These are phyloP conservation scores for Pilaira anomala DNA, from an alignment of 192 early-diverging fungal genomes.

Conservation along the genomic window DNA sequence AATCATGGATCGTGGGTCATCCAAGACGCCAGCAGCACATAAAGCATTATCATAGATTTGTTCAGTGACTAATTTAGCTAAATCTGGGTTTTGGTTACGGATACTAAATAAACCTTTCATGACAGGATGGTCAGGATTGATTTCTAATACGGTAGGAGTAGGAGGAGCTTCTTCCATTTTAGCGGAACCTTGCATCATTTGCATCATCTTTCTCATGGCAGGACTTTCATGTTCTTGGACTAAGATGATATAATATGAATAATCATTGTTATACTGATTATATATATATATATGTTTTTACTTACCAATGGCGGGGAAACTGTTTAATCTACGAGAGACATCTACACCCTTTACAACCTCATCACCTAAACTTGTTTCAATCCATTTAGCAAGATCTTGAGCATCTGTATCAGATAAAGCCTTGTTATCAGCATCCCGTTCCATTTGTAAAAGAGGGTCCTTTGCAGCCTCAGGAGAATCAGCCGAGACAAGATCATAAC, in stretches of 20 bases:
- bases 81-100: constrained; percentile 52
- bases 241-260: constrained; percentile 5
- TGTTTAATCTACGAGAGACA: constrained; percentile 68
- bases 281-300: neutral
- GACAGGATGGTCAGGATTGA: constrained; percentile 68
- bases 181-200: constrained; percentile 59
- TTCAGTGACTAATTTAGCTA: constrained; percentile 65
- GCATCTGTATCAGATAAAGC: constrained; percentile 44
- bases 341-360: constrained; percentile 64
- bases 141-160: constrained; percentile 68
- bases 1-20: constrained; percentile 75
- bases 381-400: constrained; percentile 56
- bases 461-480: constrained; percentile 43
- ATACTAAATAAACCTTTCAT: constrained; percentile 64
- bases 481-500: constrained; percentile 53
- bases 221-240: constrained; percentile 73
- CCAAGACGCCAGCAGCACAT: constrained; percentile 73
- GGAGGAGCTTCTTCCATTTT: constrained; percentile 51
- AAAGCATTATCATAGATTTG: constrained; percentile 76
- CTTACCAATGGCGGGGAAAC: constrained; percentile 64
- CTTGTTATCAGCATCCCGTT: constrained; percentile 2
- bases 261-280: neutral
- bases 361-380: constrained; percentile 56
- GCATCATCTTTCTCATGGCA: constrained; percentile 65
- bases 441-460: constrained; percentile 33